Evolutionary conservation across 108 stramenopile genomes (phyloP), one percentile per base, ranked within the genome.

Genomic region (Schizochytrium sp.): DNA sequence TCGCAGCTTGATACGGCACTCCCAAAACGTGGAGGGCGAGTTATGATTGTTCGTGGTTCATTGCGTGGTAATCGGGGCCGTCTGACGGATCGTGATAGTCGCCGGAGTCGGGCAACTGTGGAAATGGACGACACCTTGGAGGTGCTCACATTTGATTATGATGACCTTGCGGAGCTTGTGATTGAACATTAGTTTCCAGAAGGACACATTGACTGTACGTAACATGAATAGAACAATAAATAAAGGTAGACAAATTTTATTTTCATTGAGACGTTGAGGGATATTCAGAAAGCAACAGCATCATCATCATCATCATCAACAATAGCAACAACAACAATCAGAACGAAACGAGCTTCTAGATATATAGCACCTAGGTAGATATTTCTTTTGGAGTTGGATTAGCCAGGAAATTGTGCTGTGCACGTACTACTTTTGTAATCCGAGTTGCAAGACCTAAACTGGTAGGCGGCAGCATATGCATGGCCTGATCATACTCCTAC

Each of bases 91-190:
- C 47, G 76, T 8, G 40, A 50, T 53, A 55, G 28, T 13, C 8
- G 53, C 15, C 8, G 28, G 12, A 53, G 28, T 5, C 47, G n/a
- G 28, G 76, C 76, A 2, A 83, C 76, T 10, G 53, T 83, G 2
- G 50, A 42, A 7, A 2, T 83, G 15, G 53, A 83, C 40, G 50
- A 40, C 47, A 53, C 49, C n/a, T 8, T 38, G n/a, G 0, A 53
- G 0, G 5, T 40, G 2, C 45, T 56, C 5, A 40, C 10, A 5
- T 28, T 83, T 83, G 50, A 49, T 53, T 83, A 55, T 2, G 76
- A 83, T 10, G 76, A 83, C n/a, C 50, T 83, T 46, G 76, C 76
- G n/a, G 76, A 83, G 76, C 76, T 83, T 5, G 76, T 83, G 50
- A 5, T 12, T 72, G 40, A 72, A 60, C n/a, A 60, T 17, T 17